Conservation (phyloP, 768 basidiomycete species). For the Russula vinacea region DNA sequence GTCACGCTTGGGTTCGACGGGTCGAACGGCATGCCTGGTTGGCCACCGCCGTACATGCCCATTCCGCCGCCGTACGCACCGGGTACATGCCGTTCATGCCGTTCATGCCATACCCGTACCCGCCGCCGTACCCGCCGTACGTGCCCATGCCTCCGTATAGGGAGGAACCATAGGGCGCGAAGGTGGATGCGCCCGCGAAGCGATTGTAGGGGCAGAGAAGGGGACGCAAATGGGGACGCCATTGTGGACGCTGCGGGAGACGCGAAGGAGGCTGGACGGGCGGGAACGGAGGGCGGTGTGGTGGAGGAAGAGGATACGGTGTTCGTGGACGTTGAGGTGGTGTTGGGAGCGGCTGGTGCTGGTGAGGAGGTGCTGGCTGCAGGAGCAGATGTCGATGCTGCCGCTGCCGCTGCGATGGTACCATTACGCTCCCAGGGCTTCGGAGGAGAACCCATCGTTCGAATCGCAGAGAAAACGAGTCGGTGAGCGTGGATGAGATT, state of each 20-base stretch:
- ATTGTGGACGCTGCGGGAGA: slow-evolving; percentile 34
- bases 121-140: slow-evolving; percentile 43
- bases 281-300: slow-evolving; percentile 48
- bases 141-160: slow-evolving; percentile 46
- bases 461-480: slow-evolving; percentile 14
- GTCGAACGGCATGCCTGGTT: slow-evolving; percentile 44
- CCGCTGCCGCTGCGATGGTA: slow-evolving; percentile 32
- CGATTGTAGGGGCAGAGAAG: slow-evolving; percentile 44
- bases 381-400: slow-evolving; percentile 40
- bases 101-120: slow-evolving; percentile 33
- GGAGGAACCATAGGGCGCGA: slow-evolving; percentile 42
- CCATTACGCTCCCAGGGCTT: slow-evolving; percentile 81
- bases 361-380: slow-evolving; percentile 58
- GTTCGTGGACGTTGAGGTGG: slow-evolving; percentile 4
- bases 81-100: slow-evolving; percentile 35
- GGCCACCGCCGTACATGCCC: slow-evolving; percentile 38
- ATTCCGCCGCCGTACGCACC: slow-evolving; percentile 45
- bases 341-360: neutral
- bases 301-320: slow-evolving; percentile 8
- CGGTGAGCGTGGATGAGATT: neutral
- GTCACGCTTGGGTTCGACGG: slow-evolving; percentile 64
- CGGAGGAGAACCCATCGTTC: slow-evolving; percentile 74
- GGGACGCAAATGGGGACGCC: slow-evolving; percentile 35
- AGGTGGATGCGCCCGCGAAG: slow-evolving; percentile 40
- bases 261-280: slow-evolving; percentile 55